These are phyloP conservation scores for Xylaria palmicola DNA, from an alignment of 495 filamentous ascomycete species.

Conservation along the genomic window DNA sequence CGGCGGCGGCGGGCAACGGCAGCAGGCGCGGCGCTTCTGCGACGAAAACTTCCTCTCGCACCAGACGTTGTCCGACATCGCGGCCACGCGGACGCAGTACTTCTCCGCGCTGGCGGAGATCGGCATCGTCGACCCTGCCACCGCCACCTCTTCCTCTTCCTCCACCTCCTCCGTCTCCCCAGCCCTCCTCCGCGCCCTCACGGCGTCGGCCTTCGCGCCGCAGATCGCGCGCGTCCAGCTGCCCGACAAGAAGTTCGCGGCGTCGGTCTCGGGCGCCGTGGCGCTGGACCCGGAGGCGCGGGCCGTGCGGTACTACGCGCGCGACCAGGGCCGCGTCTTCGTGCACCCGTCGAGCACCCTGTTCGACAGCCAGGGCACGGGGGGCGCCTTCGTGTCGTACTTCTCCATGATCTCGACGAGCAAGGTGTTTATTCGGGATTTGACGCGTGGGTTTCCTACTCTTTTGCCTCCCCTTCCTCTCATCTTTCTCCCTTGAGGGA, in stretches of 20 bases:
- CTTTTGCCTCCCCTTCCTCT: too few relatives aligned
- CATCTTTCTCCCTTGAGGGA: too few relatives aligned
- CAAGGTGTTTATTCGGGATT: constrained; percentile 83
- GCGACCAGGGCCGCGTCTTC: constrained; percentile 85
- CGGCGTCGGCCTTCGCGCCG: constrained; percentile 89
- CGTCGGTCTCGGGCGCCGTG: constrained; percentile 78
- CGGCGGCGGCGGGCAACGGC: constrained; percentile 54
- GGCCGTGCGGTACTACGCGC: constrained; percentile 87
- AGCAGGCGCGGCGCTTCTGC: constrained; percentile 74
- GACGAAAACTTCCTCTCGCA: constrained; percentile 82
- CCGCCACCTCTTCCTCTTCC: constrained; percentile 45
- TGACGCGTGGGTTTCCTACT: constrained; percentile 69
- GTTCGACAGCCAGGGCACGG: constrained; percentile 71
- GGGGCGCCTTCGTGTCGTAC: constrained; percentile 73
- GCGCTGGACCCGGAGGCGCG: constrained; percentile 90
- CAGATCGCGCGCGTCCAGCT: constrained; percentile 88
- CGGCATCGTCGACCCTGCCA: constrained; percentile 62
- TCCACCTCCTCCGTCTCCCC: constrained; percentile 30
- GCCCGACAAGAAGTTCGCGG: constrained; percentile 92
- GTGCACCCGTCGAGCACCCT: constrained; percentile 85
- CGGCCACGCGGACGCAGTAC: constrained; percentile 82
- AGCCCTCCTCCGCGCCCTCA: constrained; percentile 75
- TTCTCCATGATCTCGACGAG: constrained; percentile 88
- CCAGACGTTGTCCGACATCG: constrained; percentile 81
- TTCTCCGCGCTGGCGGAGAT: constrained; percentile 81